A percentile compares a stretch with the other conserved stretches of the same genome.
These are phyloP conservation scores for Gossypium bickii DNA, from an alignment of 345 rosid genomes.

Conservation along the genomic window DNA sequence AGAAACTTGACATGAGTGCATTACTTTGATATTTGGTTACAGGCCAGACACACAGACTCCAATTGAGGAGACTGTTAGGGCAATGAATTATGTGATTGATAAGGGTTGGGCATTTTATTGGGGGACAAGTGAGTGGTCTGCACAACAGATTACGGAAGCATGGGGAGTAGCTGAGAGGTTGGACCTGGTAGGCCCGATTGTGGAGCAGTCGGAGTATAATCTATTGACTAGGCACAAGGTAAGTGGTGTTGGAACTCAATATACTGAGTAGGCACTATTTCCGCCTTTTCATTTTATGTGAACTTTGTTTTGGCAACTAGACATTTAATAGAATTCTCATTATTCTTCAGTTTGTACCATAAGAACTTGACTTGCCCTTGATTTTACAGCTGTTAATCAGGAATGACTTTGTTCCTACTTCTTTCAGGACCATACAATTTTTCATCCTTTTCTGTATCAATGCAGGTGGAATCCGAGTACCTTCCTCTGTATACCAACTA, in stretches of 20 bases:
- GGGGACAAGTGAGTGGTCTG: constrained; percentile 99
- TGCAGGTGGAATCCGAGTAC: constrained; percentile 89
- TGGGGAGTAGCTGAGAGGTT: constrained; percentile 83
- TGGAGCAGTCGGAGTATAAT: constrained; percentile 94
- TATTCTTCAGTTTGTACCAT: background rate
- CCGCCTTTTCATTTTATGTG: background rate
- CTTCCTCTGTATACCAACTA: constrained; percentile 75
- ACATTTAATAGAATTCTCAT: background rate
- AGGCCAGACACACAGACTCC: constrained; percentile 91
- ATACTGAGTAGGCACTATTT: background rate
- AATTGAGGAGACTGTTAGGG: constrained; percentile 93
- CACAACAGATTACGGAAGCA: constrained; percentile 96
- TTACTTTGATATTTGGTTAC: constrained; percentile 16
- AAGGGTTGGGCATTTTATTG: constrained; percentile 99
- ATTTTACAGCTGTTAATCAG: background rate
- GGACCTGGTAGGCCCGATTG: constrained; percentile 89
- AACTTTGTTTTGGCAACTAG: background rate
- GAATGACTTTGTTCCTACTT: constrained; percentile 1
- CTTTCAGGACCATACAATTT: background rate
- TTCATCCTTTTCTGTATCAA: constrained; percentile 8
- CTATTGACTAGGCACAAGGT: constrained; percentile 86
- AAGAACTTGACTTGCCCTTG: background rate
- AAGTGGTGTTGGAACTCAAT: background rate
- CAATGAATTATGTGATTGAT: constrained; percentile 91
- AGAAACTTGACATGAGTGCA: background rate